phyloP scores from a whole-genome alignment of 305 asterid species.

The Galium porrigens region DNA sequence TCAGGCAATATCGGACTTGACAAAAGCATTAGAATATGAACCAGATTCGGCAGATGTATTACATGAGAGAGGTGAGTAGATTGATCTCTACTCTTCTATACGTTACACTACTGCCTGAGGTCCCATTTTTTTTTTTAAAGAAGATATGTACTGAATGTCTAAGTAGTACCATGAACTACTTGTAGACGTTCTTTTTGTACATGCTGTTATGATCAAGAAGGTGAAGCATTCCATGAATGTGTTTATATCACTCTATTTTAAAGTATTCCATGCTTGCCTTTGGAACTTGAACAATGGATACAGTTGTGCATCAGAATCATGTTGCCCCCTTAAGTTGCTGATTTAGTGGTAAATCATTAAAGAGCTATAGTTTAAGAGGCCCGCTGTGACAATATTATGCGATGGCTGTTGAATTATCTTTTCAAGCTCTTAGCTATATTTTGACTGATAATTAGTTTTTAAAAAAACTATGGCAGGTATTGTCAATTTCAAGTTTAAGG shows the following conservation, averaged over 20 bases:
- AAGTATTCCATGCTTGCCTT: not conserved
- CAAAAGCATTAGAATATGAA: slow-evolving; percentile 86
- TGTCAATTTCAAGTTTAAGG: slow-evolving; percentile 86
- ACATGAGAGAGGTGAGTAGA: slow-evolving; percentile 78
- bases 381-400: not conserved
- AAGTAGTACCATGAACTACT: slow-evolving; percentile 2
- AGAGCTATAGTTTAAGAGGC: not conserved
- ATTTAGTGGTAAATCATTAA: not conserved
- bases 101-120: not conserved
- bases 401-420: not conserved
- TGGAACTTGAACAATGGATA: not conserved
- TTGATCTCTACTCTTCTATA: slow-evolving; percentile 13
- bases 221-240: not conserved
- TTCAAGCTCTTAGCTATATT: not conserved
- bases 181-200: not conserved
- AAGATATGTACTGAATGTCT: slow-evolving; percentile 1
- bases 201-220: not conserved
- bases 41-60: slow-evolving; percentile 62
- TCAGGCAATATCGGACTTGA: slow-evolving; percentile 92
- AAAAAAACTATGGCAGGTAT: slow-evolving; percentile 48
- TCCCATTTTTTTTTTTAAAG: not conserved
- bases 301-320: not conserved
- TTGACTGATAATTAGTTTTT: slow-evolving; percentile 1
- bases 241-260: not conserved
- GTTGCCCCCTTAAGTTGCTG: not conserved